phyloP scores from a whole-genome alignment of 1,284 basidiomycete species.

The Melampsora occidentalis region DNA sequence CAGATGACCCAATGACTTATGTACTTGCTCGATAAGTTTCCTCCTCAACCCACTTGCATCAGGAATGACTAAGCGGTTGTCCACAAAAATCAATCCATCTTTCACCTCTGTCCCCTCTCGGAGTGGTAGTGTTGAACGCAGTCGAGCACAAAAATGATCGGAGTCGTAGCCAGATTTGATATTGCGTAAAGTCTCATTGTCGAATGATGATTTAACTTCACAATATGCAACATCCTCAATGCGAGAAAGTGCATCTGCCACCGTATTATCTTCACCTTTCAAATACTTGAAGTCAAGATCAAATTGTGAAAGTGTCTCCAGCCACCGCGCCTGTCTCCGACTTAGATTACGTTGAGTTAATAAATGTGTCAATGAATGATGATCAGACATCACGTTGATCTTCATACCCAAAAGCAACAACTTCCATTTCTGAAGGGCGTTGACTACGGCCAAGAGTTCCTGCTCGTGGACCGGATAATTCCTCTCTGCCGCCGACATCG shows the following conservation, averaged over 20 bases:
- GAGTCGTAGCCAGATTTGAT: not conserved
- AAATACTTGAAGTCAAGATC: constrained; percentile 52
- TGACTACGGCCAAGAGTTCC: constrained; percentile 5
- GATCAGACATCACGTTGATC: constrained; percentile 2
- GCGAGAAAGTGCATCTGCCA: constrained; percentile 55
- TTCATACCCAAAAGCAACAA: constrained; percentile 1
- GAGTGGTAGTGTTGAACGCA: not conserved
- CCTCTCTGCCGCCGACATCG: not conserved
- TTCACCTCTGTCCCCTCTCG: not conserved
- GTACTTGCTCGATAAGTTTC: constrained; percentile 49
- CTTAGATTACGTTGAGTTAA: constrained; percentile 54
- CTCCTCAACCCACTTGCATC: constrained; percentile 45
- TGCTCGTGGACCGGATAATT: constrained; percentile 6
- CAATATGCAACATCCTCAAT: not conserved
- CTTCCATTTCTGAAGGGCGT: constrained; percentile 5
- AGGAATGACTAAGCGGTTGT: constrained; percentile 53
- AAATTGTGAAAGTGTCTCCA: constrained; percentile 55
- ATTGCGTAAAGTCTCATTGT: too few relatives aligned
- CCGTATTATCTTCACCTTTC: constrained; percentile 54
- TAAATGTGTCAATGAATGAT: constrained; percentile 55
- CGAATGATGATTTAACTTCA: not conserved
- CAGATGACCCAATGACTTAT: constrained; percentile 55
- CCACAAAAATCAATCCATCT: constrained; percentile 52
- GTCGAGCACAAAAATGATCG: not conserved
- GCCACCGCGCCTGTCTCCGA: constrained; percentile 54